Conservation (phyloP, 2,329 filamentous ascomycete genomes). For the Ascochyta viciae-villosae region DNA sequence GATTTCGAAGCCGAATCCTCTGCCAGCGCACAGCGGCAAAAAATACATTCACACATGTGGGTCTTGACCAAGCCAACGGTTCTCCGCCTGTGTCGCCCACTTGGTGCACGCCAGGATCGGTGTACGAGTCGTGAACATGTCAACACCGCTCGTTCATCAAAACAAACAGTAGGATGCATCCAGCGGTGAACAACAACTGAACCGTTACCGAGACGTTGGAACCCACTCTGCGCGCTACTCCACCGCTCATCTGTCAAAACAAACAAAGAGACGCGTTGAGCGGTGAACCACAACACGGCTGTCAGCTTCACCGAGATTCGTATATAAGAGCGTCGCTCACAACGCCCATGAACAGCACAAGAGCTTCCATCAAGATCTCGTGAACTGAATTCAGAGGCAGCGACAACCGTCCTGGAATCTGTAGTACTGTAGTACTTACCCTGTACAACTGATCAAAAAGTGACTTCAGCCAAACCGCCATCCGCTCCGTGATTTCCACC, state of each 20-base stretch:
- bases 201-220: constrained; percentile 18
- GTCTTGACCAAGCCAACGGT: constrained; percentile 15
- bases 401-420: no score
- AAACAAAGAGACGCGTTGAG: constrained; percentile 11
- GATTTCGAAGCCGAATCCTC: constrained; percentile 16
- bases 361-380: not conserved
- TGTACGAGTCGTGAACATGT: constrained; percentile 18
- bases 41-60: constrained; percentile 14
- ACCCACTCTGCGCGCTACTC: constrained; percentile 13
- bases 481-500: no score
- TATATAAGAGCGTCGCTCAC: constrained; percentile 11
- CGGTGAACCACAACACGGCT: constrained; percentile 15
- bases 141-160: constrained; percentile 20
- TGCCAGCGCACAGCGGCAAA: constrained; percentile 20
- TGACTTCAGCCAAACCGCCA: no score
- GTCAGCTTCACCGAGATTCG: constrained; percentile 1
- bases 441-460: no score
- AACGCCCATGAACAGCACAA: not conserved
- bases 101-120: constrained; percentile 8
- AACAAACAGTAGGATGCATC: constrained; percentile 17
- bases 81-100: constrained; percentile 15
- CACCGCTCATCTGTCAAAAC: constrained; percentile 21
- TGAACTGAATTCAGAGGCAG: not conserved
- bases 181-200: constrained; percentile 20
- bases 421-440: no score